Base-by-base conservation (phyloP, 2,329 filamentous ascomycete species). In the Ciborinia camelliae region DNA sequence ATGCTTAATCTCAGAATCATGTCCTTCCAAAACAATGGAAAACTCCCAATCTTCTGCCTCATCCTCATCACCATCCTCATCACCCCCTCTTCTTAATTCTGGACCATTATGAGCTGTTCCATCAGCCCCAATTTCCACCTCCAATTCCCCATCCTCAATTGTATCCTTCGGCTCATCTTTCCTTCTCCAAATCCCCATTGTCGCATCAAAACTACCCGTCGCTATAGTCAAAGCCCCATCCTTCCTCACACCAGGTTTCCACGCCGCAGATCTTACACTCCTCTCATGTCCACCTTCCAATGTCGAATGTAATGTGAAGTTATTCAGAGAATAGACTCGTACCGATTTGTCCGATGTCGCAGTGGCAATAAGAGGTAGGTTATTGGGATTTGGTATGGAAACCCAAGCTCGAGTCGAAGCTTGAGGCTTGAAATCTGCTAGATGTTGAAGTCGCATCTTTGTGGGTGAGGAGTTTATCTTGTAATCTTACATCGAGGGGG, bases 151-250 rank as follows among this genome's bases (percentile, higher is more conserved):
- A 1, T 65, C 74, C 10, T 41, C 65, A 14, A 28, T 54, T 20
- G 39, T 51, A 30, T 52, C 60, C 2, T 68, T 64, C 48, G 69
- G 81, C 69, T 86, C 62, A 9, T 59, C 62, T 35, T 66, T 84
- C 78, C 84, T 87, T 68, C 84, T 87, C 94, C 88, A 96, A 71
- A 90, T 85, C 12, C 92, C 95, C 2, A 94, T 93, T 1, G 91
- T 96, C 20, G 91, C 89, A 77, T 99, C 95, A 75, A 99, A 99
- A 75, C 90, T 95, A 4, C 92, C 95, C 0, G 93, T 97, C 6
- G 94, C 93, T 20, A 98, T 84, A 52, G 94, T 91, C 64, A 90
- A 88, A 74, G 88, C 86, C 26, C 81, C 83, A 67, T 81, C 78
- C 7, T 80, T 78, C 18, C 82, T 79, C 51, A 85, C 78, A 66